phyloP scores from a whole-genome alignment of 2,329 filamentous ascomycete genomes.

The Aspergillus sp. region DNA sequence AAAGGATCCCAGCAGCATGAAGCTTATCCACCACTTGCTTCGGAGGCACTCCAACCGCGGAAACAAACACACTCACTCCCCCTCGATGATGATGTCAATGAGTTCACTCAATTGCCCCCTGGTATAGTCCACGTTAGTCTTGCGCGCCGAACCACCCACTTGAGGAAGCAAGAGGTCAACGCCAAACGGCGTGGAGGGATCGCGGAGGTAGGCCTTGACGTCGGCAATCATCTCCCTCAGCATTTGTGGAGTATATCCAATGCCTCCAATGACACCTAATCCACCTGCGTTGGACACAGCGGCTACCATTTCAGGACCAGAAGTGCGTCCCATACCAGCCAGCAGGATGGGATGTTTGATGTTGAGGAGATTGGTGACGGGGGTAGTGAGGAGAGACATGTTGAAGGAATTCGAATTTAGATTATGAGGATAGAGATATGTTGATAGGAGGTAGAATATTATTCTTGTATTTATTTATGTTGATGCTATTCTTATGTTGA shows the following conservation, averaged over 20 bases:
- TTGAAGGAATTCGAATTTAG: not conserved
- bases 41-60: not conserved
- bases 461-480: too few relatives aligned
- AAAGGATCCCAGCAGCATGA: not conserved
- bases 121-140: not conserved
- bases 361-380: constrained; percentile 13
- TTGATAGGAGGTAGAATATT: too few relatives aligned
- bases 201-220: constrained; percentile 10
- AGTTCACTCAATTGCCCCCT: not conserved
- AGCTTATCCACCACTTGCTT: not conserved
- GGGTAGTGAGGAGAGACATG: constrained; percentile 1
- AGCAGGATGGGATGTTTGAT: constrained; percentile 20
- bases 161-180: constrained; percentile 66
- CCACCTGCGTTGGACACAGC: constrained; percentile 20
- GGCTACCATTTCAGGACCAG: constrained; percentile 15
- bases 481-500: too few relatives aligned
- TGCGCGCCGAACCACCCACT: not conserved
- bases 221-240: constrained; percentile 35
- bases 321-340: constrained; percentile 14
- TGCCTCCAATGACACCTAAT: constrained; percentile 19
- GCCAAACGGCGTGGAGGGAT: constrained; percentile 19
- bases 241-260: constrained; percentile 57
- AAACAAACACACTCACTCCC: not conserved
- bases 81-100: not conserved
- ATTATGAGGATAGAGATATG: too few relatives aligned